phyloP scores from a whole-genome alignment of 805 yeast genomes.

The Middelhovenomyces tepae region DNA sequence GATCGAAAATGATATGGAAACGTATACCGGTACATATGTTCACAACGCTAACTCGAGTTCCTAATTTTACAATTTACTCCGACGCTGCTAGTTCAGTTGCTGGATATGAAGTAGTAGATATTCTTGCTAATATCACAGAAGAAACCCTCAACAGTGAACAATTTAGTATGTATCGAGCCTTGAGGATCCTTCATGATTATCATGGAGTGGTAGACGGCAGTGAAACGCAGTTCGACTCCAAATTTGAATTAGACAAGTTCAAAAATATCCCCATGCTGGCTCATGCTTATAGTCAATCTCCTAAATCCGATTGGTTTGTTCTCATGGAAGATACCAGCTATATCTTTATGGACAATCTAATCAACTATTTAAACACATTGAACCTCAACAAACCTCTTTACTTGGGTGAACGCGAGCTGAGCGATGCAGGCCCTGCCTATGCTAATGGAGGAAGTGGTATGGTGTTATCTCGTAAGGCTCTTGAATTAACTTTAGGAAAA shows the following conservation, averaged over 20 bases:
- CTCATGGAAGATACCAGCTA: conserved; percentile 30
- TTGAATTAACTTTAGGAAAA: conserved; percentile 20
- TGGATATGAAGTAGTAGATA: conserved; percentile 27
- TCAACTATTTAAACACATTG: conserved; percentile 15
- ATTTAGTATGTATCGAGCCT: conserved; percentile 22
- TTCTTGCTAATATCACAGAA: conserved; percentile 19
- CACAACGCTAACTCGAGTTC: conserved; percentile 27
- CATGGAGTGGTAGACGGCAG: conserved; percentile 13
- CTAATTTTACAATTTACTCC: conserved; percentile 27
- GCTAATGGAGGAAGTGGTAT: conserved; percentile 35
- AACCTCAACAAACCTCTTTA: conserved; percentile 24
- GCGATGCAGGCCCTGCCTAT: conserved; percentile 21
- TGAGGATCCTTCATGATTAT: not conserved
- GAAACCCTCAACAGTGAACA: conserved; percentile 12
- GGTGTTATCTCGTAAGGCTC: conserved; percentile 25
- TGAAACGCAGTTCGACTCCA: not conserved
- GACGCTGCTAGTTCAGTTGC: conserved; percentile 26
- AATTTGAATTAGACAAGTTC: conserved; percentile 29
- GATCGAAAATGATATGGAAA: conserved; percentile 27
- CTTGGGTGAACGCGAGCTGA: conserved; percentile 25
- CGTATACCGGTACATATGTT: conserved; percentile 29
- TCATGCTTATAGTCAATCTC: conserved; percentile 25
- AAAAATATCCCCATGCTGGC: conserved; percentile 31
- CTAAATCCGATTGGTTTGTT: conserved; percentile 28
- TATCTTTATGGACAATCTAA: conserved; percentile 23